Conservation (phyloP, 495 filamentous ascomycete genomes). For the Pyronema domesticum region DNA sequence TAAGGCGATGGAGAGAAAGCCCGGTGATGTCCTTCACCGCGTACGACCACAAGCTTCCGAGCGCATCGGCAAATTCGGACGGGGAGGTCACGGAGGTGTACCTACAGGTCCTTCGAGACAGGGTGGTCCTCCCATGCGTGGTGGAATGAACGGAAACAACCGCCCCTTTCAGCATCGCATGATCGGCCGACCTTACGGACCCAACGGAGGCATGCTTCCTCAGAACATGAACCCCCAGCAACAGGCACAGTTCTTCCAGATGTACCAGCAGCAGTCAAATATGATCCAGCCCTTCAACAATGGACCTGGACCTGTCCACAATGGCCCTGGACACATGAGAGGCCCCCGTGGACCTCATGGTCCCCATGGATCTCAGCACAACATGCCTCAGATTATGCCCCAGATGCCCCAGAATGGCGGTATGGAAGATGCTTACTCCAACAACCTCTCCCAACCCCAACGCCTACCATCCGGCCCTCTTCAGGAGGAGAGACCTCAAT, state of each 20-base stretch:
- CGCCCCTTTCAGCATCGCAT: constrained; percentile 23
- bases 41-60: constrained; percentile 56
- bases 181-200: constrained; percentile 10
- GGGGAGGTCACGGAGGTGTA: constrained; percentile 32
- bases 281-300: constrained; percentile 55
- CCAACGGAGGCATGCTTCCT: background rate
- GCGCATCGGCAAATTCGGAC: constrained; percentile 55
- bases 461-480: constrained; percentile 6
- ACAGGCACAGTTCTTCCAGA: constrained; percentile 62
- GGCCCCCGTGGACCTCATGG: constrained; percentile 5
- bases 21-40: constrained; percentile 61
- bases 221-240: constrained; percentile 40
- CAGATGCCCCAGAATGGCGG: constrained; percentile 12
- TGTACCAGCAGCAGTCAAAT: constrained; percentile 77
- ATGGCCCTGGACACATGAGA: background rate
- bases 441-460: constrained; percentile 20
- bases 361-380: background rate
- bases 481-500: too few species aligned
- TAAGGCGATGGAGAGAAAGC: constrained; percentile 62
- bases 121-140: constrained; percentile 8
- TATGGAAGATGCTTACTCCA: constrained; percentile 22
- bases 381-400: constrained; percentile 4
- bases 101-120: constrained; percentile 42
- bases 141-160: constrained; percentile 28
- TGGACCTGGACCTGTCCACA: background rate